These are phyloP conservation scores for Parietaria judaica DNA, from an alignment of 306 rosid genomes.

Conservation along the genomic window DNA sequence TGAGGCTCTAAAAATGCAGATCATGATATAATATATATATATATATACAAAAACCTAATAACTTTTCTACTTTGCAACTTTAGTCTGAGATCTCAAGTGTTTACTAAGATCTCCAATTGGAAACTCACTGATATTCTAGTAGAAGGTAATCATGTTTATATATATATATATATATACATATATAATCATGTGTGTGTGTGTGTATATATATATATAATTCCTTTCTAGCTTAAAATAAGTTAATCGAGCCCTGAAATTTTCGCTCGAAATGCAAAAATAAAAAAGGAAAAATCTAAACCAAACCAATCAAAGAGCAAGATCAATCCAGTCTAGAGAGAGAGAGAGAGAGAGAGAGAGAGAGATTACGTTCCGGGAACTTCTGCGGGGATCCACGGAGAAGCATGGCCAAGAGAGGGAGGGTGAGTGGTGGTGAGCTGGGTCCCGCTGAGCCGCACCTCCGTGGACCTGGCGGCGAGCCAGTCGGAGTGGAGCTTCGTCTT, in stretches of 20 bases:
- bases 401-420: constrained; percentile 46
- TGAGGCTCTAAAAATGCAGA: neutral
- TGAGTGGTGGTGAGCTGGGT: constrained; percentile 77
- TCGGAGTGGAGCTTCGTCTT: constrained; percentile 55
- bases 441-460: constrained; percentile 53
- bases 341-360: constrained; percentile 2
- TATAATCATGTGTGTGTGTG: too few species aligned
- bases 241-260: neutral
- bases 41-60: neutral
- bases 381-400: constrained; percentile 80
- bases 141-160: neutral
- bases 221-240: neutral
- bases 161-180: neutral
- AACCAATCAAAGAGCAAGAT: neutral
- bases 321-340: too few species aligned
- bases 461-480: constrained; percentile 85
- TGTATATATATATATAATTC: neutral
- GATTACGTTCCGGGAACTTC: constrained; percentile 90
- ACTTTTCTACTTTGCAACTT: neutral
- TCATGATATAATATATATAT: neutral
- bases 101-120: neutral
- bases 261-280: neutral
- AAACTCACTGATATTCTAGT: neutral
- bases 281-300: neutral
- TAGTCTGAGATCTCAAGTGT: neutral